Conservation (phyloP, 2,329 filamentous ascomycete genomes). For the Alternaria ventricosa region DNA sequence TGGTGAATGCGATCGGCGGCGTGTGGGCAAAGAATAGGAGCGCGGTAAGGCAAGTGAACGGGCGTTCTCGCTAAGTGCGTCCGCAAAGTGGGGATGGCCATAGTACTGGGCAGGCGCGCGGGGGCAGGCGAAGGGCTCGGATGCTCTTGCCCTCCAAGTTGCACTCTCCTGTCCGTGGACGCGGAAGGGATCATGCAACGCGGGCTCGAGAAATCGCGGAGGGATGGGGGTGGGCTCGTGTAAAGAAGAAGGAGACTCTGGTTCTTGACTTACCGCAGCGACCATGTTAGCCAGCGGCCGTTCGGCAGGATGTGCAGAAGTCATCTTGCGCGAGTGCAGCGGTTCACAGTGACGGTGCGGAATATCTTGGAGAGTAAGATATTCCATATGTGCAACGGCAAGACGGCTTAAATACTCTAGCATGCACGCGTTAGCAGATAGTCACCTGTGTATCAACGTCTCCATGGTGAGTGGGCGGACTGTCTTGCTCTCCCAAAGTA, state of each 20-base stretch:
- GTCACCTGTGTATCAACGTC: slow-evolving; percentile 1
- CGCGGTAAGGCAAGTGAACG: neutral
- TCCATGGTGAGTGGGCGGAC: slow-evolving; percentile 8
- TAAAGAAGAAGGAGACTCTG: slow-evolving; percentile 12
- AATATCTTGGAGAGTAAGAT: slow-evolving; percentile 49
- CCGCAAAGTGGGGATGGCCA: neutral
- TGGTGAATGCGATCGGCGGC: neutral
- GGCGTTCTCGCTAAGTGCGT: neutral
- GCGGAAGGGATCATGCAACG: slow-evolving; percentile 4
- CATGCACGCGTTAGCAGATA: slow-evolving; percentile 3
- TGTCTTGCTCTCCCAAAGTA: slow-evolving; percentile 11
- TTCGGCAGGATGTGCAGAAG: slow-evolving; percentile 31
- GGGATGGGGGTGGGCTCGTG: neutral
- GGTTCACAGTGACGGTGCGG: slow-evolving; percentile 42
- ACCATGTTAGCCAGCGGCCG: slow-evolving; percentile 30
- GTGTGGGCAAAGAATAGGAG: neutral
- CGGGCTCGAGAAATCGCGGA: slow-evolving; percentile 2
- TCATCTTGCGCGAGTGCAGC: slow-evolving; percentile 38
- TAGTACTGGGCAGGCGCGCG: neutral
- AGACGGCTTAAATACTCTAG: slow-evolving; percentile 20
- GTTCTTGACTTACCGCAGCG: slow-evolving; percentile 39
- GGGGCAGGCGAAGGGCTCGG: neutral
- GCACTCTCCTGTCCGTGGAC: neutral
- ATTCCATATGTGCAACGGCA: slow-evolving; percentile 38
- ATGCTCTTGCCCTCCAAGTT: neutral